A percentile compares a stretch with the other conserved stretches of the same genome.
Evolutionary conservation across 495 filamentous ascomycete genomes (phyloP).

Genomic region (Annulohypoxylon maeteangense): DNA sequence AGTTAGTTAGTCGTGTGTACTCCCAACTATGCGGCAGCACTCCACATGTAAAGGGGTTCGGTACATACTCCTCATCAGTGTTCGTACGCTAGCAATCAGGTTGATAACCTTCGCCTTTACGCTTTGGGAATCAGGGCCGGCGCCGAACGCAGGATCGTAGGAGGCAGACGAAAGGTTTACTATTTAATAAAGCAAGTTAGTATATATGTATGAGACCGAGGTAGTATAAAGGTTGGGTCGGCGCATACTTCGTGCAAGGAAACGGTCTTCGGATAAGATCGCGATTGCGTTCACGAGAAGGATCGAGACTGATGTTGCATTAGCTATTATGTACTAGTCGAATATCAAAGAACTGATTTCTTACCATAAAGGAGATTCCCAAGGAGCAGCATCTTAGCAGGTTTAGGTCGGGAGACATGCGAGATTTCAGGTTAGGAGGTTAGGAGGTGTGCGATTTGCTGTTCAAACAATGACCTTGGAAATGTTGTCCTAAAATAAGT

Average conservation of each 20-base stretch:
- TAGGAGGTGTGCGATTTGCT: constrained; percentile 5
- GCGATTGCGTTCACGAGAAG: constrained; percentile 95
- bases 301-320: constrained; percentile 68
- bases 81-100: constrained; percentile 89
- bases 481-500: constrained; percentile 15
- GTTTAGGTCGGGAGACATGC: constrained; percentile 20
- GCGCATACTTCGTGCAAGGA: constrained; percentile 88
- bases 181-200: constrained; percentile 49
- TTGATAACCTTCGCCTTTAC: constrained; percentile 89
- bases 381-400: constrained; percentile 71
- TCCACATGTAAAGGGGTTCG: constrained; percentile 6
- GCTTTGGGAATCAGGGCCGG: constrained; percentile 72
- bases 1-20: constrained; percentile 19
- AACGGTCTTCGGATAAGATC: constrained; percentile 96
- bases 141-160: constrained; percentile 79
- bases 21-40: background rate
- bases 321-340: constrained; percentile 30
- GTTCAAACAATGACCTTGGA: background rate
- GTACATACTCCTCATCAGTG: constrained; percentile 90
- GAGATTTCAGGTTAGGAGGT: background rate
- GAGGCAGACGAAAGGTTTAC: constrained; percentile 80
- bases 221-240: constrained; percentile 2
- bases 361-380: constrained; percentile 79
- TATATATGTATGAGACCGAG: background rate
- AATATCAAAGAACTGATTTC: background rate